Base-by-base conservation (phyloP, 2,329 filamentous ascomycete species). In the Seiridium unicorne region DNA sequence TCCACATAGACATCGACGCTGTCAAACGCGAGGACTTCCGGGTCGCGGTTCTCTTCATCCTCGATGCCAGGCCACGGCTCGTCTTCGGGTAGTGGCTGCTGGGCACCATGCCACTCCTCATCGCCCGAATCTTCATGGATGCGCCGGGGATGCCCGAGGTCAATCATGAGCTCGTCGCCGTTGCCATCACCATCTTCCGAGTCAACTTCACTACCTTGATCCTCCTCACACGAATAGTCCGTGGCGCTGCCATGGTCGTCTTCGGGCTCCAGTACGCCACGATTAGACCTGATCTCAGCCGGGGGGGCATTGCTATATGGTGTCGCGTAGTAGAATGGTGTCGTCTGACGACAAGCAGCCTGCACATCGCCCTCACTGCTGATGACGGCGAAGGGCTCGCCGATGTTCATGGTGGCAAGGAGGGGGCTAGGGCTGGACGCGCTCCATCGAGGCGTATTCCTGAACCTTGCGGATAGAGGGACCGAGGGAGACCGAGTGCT, bases 251-350 rank as follows among this genome's bases (percentile, higher is more conserved):
- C 63, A 51, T 66, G 63, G 11, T 68, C 67, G 40, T 71, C 71
- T 5, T 67, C 62, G 2, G 69, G 65, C 7, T 58, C 55, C 18
- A 51, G 26, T 13, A 70, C 69, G 10, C 71, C 69, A 5, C 58
- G 67, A 26, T 63, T 63, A 3, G 67, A 66, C 6, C 76, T 74
- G 18, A 74, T 63, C 58, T 83, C 80, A 10, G 78, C 72, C 7
- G 75, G 71, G 1, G 84, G 80, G 3, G 79, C 84, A 62, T 87
- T 88, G 68, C 89, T 92, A 69, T 89, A 81, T 0, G 90, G 90
- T 0, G 90, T 93, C 3, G 89, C 89, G 68, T 93, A 93, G 68
- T 92, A 93, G 64, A 87, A 87, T 0, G 88, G 89, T 0, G 83
- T 86, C 10, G 77, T 79, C 42, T 59, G 57, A 10, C 60, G 53